Evolutionary conservation across 148 eudicot species (phyloP).

Genomic region (Mesembryanthemum crystallinum): DNA sequence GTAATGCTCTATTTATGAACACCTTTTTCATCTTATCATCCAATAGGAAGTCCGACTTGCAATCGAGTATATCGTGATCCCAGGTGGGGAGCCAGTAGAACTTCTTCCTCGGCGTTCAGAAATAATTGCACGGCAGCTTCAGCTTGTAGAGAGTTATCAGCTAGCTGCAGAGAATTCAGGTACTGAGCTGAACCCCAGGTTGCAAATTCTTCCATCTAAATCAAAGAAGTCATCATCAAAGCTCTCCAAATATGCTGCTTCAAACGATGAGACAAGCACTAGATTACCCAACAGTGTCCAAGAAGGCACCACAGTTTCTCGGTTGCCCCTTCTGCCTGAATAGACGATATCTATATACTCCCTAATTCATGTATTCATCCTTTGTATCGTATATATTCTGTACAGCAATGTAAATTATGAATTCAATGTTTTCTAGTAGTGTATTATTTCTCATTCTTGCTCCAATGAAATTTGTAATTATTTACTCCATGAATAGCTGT

Average conservation of each 20-base stretch:
- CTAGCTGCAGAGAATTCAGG: constrained; percentile 84
- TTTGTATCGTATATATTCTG: constrained; percentile 23
- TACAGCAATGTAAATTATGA: constrained; percentile 31
- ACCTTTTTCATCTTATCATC: not conserved
- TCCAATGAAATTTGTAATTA: constrained; percentile 12
- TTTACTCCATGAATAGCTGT: not conserved
- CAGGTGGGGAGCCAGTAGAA: constrained; percentile 94
- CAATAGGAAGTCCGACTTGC: constrained; percentile 89
- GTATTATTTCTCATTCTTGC: too few relatives aligned
- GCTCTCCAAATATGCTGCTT: constrained; percentile 27
- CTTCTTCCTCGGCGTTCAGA: constrained; percentile 95
- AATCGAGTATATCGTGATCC: constrained; percentile 93
- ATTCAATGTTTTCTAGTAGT: not conserved
- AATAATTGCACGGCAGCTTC: constrained; percentile 82
- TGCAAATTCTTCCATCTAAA: constrained; percentile 83
- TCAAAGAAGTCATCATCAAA: constrained; percentile 34
- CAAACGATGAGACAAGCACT: constrained; percentile 17
- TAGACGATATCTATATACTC: constrained; percentile 26
- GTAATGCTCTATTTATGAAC: too few relatives aligned
- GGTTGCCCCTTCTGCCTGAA: constrained; percentile 74
- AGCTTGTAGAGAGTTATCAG: constrained; percentile 90
- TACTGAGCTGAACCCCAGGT: constrained; percentile 78
- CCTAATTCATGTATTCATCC: not conserved
- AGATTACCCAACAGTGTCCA: constrained; percentile 23
- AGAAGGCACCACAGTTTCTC: constrained; percentile 42